These are phyloP conservation scores for Lachancea fermentati DNA, from an alignment of 805 yeast genomes.

Conservation along the genomic window DNA sequence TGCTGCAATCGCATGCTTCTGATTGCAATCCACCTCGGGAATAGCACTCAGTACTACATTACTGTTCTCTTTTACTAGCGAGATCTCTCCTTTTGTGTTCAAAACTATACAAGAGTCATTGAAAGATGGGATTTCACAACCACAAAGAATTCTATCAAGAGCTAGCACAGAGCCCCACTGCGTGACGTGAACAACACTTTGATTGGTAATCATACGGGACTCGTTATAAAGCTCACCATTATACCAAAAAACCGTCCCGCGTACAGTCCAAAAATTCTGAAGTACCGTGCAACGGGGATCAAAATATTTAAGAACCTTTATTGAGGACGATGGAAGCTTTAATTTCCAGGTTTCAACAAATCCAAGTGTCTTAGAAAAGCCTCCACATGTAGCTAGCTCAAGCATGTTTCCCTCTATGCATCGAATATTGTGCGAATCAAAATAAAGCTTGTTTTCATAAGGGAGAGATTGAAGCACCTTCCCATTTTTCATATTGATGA, in stretches of 20 bases:
- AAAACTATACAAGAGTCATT: neutral
- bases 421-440: neutral
- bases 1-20: neutral
- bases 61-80: neutral
- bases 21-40: neutral
- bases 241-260: neutral
- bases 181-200: neutral
- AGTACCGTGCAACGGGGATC: neutral
- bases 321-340: neutral
- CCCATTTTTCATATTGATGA: neutral
- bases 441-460: neutral
- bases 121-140: neutral
- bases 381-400: slow-evolving; percentile 3
- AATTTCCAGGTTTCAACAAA: neutral
- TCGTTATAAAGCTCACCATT: neutral
- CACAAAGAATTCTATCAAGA: neutral
- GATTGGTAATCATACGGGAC: neutral
- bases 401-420: neutral
- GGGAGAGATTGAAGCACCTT: neutral
- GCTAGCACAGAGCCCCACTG: neutral
- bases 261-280: slow-evolving; percentile 3
- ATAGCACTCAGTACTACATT: too few species aligned
- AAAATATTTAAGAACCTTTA: too few species aligned
- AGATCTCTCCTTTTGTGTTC: neutral
- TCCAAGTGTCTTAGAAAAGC: neutral